Evolutionary conservation across 2,329 filamentous ascomycete genomes (phyloP).

Genomic region (Monosporascus ibericus): DNA sequence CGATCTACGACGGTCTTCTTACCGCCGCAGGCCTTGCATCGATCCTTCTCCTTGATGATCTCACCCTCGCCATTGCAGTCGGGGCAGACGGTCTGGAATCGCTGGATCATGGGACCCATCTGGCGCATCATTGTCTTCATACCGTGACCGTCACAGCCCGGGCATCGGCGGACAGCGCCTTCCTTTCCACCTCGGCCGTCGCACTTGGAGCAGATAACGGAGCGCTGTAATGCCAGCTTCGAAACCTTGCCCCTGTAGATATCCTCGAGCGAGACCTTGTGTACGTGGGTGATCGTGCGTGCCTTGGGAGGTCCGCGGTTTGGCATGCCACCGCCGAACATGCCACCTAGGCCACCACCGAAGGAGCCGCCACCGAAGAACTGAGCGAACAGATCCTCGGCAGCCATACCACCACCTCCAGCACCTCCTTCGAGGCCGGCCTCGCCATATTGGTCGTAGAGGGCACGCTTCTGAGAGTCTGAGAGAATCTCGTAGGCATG

Average conservation of each 20-base stretch:
- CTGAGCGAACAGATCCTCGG: slow-evolving; percentile 92
- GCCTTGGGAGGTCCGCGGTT: slow-evolving; percentile 80
- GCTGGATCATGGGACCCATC: slow-evolving; percentile 99
- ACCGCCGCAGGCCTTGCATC: slow-evolving; percentile 91
- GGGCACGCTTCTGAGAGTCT: slow-evolving; percentile 80
- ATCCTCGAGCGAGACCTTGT: slow-evolving; percentile 96
- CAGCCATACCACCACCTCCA: slow-evolving; percentile 79
- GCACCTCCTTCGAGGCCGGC: slow-evolving; percentile 88
- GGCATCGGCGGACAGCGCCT: slow-evolving; percentile 89
- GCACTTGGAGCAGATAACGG: slow-evolving; percentile 92
- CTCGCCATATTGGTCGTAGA: slow-evolving; percentile 98
- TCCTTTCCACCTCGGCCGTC: slow-evolving; percentile 94
- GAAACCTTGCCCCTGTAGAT: slow-evolving; percentile 98
- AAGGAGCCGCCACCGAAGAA: slow-evolving; percentile 80
- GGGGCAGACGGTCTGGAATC: slow-evolving; percentile 97
- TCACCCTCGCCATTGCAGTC: slow-evolving; percentile 98
- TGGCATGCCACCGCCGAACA: slow-evolving; percentile 72
- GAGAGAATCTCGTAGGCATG: slow-evolving; percentile 93
- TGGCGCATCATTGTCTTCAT: slow-evolving; percentile 99
- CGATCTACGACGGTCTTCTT: slow-evolving; percentile 98
- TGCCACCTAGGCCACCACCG: slow-evolving; percentile 68
- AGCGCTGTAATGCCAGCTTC: slow-evolving; percentile 94
- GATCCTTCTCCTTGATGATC: slow-evolving; percentile 92
- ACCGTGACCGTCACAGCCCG: slow-evolving; percentile 85
- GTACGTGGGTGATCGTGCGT: slow-evolving; percentile 93